These are phyloP conservation scores for Penicillium sp. DNA, from an alignment of 2,329 filamentous ascomycete genomes.

Conservation along the genomic window DNA sequence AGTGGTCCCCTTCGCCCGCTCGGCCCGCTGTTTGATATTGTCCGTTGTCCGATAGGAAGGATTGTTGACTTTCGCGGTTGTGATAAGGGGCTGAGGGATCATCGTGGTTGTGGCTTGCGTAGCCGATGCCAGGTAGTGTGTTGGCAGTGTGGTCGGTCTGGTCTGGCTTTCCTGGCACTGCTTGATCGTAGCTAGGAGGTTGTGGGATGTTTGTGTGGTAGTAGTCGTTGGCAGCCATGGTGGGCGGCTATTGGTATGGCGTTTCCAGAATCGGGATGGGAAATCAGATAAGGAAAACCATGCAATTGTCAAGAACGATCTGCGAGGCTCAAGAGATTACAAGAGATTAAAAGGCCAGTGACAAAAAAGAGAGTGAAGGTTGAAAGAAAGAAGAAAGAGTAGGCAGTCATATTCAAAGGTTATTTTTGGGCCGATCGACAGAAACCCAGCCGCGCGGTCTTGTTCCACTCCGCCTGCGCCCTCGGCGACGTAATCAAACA, in stretches of 20 bases:
- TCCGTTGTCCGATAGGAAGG: conserved; percentile 36
- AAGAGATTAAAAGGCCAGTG: not conserved
- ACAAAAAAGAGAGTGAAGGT: not conserved
- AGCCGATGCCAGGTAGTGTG: conserved; percentile 21
- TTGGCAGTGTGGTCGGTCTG: conserved; percentile 39
- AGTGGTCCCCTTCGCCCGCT: conserved; percentile 36
- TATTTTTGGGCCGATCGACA: conserved; percentile 28
- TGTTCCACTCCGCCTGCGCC: conserved; percentile 7
- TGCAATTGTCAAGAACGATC: not conserved
- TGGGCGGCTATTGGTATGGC: conserved; percentile 22
- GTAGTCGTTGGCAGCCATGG: conserved; percentile 68
- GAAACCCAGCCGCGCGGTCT: conserved; percentile 26
- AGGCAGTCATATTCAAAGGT: conserved; percentile 25
- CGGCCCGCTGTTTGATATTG: conserved; percentile 34
- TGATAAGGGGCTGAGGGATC: conserved; percentile 43
- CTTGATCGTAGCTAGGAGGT: conserved; percentile 35
- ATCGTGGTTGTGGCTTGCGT: conserved; percentile 38
- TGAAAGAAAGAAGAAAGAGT: conserved; percentile 4
- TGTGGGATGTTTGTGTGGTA: conserved; percentile 52
- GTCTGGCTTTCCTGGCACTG: conserved; percentile 38
- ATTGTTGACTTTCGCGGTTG: conserved; percentile 40
- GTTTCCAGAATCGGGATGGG: not conserved
- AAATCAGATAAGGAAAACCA: not conserved
- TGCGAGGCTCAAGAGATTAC: not conserved
- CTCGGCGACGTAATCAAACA: not conserved